These are phyloP conservation scores for Cordyceps cateniannulata DNA, from an alignment of 2,329 filamentous ascomycete genomes.

Conservation along the genomic window DNA sequence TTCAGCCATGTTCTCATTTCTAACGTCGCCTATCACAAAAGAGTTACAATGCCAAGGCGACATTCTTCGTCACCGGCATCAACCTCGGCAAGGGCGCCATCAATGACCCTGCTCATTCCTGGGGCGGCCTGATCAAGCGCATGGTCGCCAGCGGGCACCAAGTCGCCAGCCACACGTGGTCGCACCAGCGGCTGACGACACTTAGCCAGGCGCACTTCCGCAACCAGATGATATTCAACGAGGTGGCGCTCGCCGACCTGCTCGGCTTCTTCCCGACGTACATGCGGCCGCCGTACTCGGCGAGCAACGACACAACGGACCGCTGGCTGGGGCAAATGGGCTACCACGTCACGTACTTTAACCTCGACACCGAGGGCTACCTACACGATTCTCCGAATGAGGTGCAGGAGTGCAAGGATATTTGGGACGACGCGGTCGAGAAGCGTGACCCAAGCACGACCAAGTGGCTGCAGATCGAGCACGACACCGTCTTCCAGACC, in stretches of 20 bases:
- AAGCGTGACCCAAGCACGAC: conserved; percentile 18
- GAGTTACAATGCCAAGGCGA: conserved; percentile 31
- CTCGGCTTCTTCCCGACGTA: conserved; percentile 36
- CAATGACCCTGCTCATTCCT: conserved; percentile 30
- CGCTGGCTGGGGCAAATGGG: conserved; percentile 36
- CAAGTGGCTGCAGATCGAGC: conserved; percentile 46
- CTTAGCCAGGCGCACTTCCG: conserved; percentile 27
- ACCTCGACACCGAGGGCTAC: conserved; percentile 56
- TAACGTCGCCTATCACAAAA: conserved; percentile 4
- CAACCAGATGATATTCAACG: conserved; percentile 36
- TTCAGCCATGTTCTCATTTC: no score
- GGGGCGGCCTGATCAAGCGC: conserved; percentile 31
- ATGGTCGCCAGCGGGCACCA: conserved; percentile 52
- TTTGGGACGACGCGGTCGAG: conserved; percentile 32
- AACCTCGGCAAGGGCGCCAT: conserved; percentile 37
- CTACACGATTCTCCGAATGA: conserved; percentile 42
- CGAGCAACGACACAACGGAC: conserved; percentile 33
- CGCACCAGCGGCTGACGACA: conserved; percentile 36
- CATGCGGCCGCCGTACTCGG: conserved; percentile 42
- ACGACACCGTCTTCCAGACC: conserved; percentile 41
- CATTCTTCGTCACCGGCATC: conserved; percentile 30
- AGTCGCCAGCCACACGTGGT: conserved; percentile 48
- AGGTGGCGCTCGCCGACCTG: conserved; percentile 35
- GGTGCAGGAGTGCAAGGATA: conserved; percentile 39
- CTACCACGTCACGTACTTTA: conserved; percentile 55